These are phyloP conservation scores for Aspergillus egyptiacus DNA, from an alignment of 495 filamentous ascomycete genomes.

Conservation along the genomic window DNA sequence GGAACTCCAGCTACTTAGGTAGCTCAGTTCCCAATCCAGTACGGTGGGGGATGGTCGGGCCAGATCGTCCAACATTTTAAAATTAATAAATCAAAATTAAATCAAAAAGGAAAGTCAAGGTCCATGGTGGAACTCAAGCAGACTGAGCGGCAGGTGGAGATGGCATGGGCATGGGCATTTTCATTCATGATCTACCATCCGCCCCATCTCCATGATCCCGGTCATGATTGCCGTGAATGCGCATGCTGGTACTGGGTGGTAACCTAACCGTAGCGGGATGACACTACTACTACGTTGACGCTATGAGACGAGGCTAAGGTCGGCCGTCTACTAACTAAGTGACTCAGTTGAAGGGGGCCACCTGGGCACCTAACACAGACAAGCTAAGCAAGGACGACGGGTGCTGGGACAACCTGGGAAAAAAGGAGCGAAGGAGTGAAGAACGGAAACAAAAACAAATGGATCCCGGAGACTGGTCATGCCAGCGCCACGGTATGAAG, in stretches of 20 bases:
- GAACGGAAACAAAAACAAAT: conserved; percentile 11
- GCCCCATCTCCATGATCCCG: conserved; percentile 38
- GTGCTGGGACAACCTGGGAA: conserved; percentile 16
- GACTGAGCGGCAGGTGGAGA: not conserved
- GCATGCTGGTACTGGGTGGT: too few relatives aligned
- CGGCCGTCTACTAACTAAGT: conserved; percentile 13
- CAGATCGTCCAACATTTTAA: conserved; percentile 11
- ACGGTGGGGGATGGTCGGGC: conserved; percentile 1
- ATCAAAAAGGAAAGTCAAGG: conserved; percentile 13
- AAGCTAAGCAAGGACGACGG: too few relatives aligned
- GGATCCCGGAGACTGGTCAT: conserved; percentile 9
- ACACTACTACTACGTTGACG: conserved; percentile 45
- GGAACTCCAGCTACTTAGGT: too few relatives aligned
- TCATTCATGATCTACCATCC: conserved; percentile 34
- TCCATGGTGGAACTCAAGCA: conserved; percentile 14
- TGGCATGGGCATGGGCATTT: conserved; percentile 5
- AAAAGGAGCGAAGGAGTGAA: conserved; percentile 15
- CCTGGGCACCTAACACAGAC: too few relatives aligned
- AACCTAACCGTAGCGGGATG: too few relatives aligned
- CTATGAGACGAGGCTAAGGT: conserved; percentile 33
- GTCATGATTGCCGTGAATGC: conserved; percentile 11
- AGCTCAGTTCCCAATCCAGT: conserved; percentile 6
- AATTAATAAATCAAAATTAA: conserved; percentile 11
- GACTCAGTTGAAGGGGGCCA: too few relatives aligned
- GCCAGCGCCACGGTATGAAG: conserved; percentile 6